A percentile compares a stretch with the other conserved stretches of the same genome.
phyloP scores from a whole-genome alignment of 148 eudicot genomes.

The Chenopodium formosanum region DNA sequence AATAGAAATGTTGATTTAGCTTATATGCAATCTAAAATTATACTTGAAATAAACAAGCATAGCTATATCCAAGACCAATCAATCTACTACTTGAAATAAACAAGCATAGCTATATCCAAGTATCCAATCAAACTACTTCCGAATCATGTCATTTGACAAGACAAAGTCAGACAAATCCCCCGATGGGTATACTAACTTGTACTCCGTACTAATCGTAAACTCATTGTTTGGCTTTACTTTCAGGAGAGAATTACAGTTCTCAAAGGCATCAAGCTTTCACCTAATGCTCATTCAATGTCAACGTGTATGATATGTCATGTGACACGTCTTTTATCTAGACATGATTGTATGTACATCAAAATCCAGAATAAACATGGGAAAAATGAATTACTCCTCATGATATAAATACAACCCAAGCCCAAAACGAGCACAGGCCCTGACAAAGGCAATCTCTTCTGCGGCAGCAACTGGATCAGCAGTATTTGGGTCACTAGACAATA shows the following conservation, averaged over 20 bases:
- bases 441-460: constrained; percentile 92
- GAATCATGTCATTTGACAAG: not conserved
- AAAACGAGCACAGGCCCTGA: constrained; percentile 90
- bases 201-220: not conserved
- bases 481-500: constrained; percentile 37
- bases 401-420: constrained; percentile 95
- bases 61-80: too few species aligned
- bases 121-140: not conserved
- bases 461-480: constrained; percentile 76
- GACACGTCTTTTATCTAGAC: constrained; percentile 22
- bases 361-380: constrained; percentile 18
- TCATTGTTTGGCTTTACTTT: constrained; percentile 6
- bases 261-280: constrained; percentile 10
- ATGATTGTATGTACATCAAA: constrained; percentile 36
- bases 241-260: constrained; percentile 16
- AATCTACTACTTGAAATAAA: not conserved
- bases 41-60: too few species aligned
- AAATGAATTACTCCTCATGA: constrained; percentile 58
- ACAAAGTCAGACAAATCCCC: not conserved
- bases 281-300: constrained; percentile 17
- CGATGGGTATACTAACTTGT: not conserved
- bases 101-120: not conserved
- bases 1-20: too few species aligned
- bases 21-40: too few species aligned
- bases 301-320: constrained; percentile 22